These are phyloP conservation scores for Magnusiomyces ingens DNA, from an alignment of 1,139 yeast species.

Conservation along the genomic window DNA sequence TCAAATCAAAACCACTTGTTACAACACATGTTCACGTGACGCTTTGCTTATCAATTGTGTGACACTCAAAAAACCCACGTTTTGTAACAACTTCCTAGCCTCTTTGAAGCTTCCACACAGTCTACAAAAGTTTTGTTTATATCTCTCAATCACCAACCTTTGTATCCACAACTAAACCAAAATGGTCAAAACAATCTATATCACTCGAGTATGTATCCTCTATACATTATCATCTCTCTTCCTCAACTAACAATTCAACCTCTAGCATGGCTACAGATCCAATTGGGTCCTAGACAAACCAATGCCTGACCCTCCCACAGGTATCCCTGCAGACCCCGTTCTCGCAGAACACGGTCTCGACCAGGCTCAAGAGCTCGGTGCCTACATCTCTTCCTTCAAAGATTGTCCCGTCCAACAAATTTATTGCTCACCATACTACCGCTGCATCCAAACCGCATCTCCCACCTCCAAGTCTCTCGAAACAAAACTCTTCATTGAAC, in stretches of 20 bases:
- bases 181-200: constrained; percentile 16
- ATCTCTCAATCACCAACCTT: neutral
- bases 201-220: constrained; percentile 14
- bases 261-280: constrained; percentile 67
- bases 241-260: neutral
- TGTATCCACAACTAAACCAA: neutral
- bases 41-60: no score
- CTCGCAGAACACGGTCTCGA: constrained; percentile 72
- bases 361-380: constrained; percentile 71
- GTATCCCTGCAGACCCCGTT: constrained; percentile 75
- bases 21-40: no score
- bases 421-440: constrained; percentile 75
- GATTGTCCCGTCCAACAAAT: constrained; percentile 55
- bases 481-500: constrained; percentile 39
- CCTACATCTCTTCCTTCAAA: constrained; percentile 35
- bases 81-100: neutral
- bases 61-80: neutral
- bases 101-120: neutral
- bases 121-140: neutral
- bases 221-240: neutral
- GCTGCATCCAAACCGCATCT: constrained; percentile 79
- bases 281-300: constrained; percentile 59
- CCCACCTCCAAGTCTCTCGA: constrained; percentile 55
- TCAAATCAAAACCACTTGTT: neutral
- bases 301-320: constrained; percentile 73